Conservation (phyloP, 1,284 basidiomycete genomes). For the Cryptococcus deneoformans region DNA sequence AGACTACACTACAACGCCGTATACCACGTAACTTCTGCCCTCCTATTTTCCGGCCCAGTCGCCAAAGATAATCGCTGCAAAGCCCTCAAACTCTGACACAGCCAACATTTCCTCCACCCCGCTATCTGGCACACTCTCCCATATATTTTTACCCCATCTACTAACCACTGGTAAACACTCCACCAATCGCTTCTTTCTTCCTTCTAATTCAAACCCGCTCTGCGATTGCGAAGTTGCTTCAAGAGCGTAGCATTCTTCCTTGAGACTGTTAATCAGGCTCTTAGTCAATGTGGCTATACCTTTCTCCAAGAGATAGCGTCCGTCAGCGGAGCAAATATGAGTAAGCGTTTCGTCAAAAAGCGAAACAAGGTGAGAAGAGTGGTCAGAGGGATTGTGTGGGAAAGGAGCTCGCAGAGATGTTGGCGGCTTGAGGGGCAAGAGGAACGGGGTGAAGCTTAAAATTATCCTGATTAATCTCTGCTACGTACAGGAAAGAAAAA, state of each 20-base stretch:
- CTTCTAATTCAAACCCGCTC: neutral
- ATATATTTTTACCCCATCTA: constrained; percentile 43
- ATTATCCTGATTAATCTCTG: neutral
- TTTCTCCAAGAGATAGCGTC: constrained; percentile 36
- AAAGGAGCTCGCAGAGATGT: constrained; percentile 16
- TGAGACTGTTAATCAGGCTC: constrained; percentile 23
- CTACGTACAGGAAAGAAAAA: neutral
- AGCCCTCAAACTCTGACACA: constrained; percentile 41
- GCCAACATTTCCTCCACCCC: constrained; percentile 42
- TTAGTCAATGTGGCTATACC: constrained; percentile 35
- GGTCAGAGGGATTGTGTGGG: constrained; percentile 26
- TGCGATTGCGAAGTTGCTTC: neutral
- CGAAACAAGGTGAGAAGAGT: constrained; percentile 25
- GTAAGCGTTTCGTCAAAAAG: constrained; percentile 37
- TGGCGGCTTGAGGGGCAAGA: constrained; percentile 34
- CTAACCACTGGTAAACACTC: constrained; percentile 44
- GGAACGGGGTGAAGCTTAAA: constrained; percentile 34
- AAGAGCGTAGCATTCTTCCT: constrained; percentile 22
- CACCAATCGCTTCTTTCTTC: constrained; percentile 27
- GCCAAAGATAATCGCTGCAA: constrained; percentile 47
- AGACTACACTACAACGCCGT: too few relatives aligned
- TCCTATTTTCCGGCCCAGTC: constrained; percentile 40
- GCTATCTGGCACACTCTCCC: constrained; percentile 45
- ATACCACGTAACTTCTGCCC: neutral
- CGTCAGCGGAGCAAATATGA: constrained; percentile 42